Percentiles rank a stretch among this genome's conserved stretches.
Conservation (phyloP, 495 filamentous ascomycete species). For the Trichoderma gamsii region DNA sequence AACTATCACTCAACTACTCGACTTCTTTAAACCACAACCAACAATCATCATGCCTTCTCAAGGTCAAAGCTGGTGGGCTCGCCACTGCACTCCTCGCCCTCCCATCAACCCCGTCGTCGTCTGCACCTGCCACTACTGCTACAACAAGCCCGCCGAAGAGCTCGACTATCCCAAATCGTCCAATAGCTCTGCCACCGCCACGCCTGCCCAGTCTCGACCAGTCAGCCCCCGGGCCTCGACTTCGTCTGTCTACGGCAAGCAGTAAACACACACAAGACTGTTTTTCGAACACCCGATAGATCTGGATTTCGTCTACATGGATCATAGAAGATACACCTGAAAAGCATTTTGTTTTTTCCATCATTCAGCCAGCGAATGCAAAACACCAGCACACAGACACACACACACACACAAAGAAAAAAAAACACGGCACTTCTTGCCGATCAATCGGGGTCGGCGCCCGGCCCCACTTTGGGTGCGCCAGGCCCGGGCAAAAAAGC, state of each 20-base stretch:
- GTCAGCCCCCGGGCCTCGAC: not conserved
- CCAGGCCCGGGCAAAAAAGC: not conserved
- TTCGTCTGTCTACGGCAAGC: not conserved
- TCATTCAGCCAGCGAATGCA: not conserved
- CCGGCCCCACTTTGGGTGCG: constrained; percentile 2
- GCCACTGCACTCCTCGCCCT: constrained; percentile 18
- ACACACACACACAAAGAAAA: not conserved
- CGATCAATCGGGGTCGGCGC: not conserved
- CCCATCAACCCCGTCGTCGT: constrained; percentile 14
- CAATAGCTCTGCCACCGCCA: not conserved
- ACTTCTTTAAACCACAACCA: not conserved
- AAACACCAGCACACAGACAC: not conserved
- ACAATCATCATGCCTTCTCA: constrained; percentile 15
- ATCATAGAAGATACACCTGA: no score
- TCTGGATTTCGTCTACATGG: not conserved
- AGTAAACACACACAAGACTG: not conserved
- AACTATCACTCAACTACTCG: not conserved
- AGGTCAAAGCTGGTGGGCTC: constrained; percentile 16
- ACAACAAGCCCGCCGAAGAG: not conserved
- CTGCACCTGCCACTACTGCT: constrained; percentile 17
- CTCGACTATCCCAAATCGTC: constrained; percentile 2
- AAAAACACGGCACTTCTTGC: not conserved
- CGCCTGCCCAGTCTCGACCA: not conserved
- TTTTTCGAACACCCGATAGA: not conserved
- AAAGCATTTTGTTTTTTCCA: not conserved